These are phyloP conservation scores for Pseudocercospora musae DNA, from an alignment of 2,329 filamentous ascomycete genomes.

Conservation along the genomic window DNA sequence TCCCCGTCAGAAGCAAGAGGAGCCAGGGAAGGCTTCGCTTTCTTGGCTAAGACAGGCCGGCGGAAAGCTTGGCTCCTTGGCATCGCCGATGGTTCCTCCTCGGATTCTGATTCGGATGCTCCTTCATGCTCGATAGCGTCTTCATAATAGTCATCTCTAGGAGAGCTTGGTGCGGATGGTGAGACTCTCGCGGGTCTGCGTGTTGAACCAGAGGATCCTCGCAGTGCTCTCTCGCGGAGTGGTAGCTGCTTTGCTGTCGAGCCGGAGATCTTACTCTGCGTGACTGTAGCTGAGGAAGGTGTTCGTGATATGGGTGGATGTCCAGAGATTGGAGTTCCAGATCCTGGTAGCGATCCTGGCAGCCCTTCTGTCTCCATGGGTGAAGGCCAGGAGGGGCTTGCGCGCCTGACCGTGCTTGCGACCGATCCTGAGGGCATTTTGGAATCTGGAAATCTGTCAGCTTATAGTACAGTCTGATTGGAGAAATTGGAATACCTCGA, in stretches of 20 bases:
- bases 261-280: conserved; percentile 35
- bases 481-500: conserved; percentile 33
- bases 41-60: conserved; percentile 15
- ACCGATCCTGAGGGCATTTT: conserved; percentile 14
- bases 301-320: conserved; percentile 41
- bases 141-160: conserved; percentile 26
- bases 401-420: conserved; percentile 8
- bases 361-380: conserved; percentile 3
- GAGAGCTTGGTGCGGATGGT: conserved; percentile 19
- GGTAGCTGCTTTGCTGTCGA: conserved; percentile 20
- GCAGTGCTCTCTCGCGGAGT: conserved; percentile 26
- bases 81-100: conserved; percentile 37
- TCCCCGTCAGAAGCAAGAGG: conserved; percentile 27
- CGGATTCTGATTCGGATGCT: conserved; percentile 31
- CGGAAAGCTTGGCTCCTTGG: conserved; percentile 46
- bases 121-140: conserved; percentile 32
- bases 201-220: conserved; percentile 38
- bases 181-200: conserved; percentile 18
- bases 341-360: conserved; percentile 8
- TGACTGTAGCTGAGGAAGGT: conserved; percentile 49
- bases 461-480: not conserved
- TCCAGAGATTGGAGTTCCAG: not conserved
- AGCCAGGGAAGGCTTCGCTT: conserved; percentile 14
- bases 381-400: conserved; percentile 6
- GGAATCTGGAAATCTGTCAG: conserved; percentile 12